Evolutionary conservation across 2,329 filamentous ascomycete genomes (phyloP).

Genomic region (Ophiocordyceps camponoti-leonardi): DNA sequence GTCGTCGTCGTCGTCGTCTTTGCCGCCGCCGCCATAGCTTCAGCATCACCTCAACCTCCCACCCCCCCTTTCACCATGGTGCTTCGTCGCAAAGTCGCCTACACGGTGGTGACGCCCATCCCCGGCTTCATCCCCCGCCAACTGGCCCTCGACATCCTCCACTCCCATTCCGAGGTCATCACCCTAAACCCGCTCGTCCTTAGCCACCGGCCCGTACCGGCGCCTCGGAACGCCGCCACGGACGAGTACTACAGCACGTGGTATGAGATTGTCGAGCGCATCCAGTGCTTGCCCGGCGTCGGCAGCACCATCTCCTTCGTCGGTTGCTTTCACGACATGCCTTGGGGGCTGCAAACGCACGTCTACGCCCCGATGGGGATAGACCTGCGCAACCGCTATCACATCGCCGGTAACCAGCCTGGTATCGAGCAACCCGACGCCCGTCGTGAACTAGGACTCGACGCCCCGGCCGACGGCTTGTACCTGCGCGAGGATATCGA

Average conservation of each 20-base stretch:
- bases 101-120: constrained; percentile 54
- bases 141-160: constrained; percentile 55
- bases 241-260: constrained; percentile 60
- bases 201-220: constrained; percentile 42
- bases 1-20: neutral
- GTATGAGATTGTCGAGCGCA: constrained; percentile 56
- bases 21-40: neutral
- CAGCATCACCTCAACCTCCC: too few relatives aligned
- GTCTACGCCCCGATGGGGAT: constrained; percentile 51
- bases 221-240: constrained; percentile 47
- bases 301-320: constrained; percentile 52
- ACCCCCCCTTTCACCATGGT: constrained; percentile 19
- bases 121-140: constrained; percentile 54
- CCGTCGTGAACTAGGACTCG: constrained; percentile 42
- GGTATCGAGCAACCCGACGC: constrained; percentile 41
- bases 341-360: constrained; percentile 56
- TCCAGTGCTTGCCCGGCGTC: constrained; percentile 50
- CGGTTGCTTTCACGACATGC: constrained; percentile 56
- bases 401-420: constrained; percentile 51
- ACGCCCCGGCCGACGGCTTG: constrained; percentile 44
- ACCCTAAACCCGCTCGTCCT: constrained; percentile 53
- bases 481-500: constrained; percentile 57
- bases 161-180: constrained; percentile 54
- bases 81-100: constrained; percentile 45
- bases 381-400: constrained; percentile 51